These are phyloP conservation scores for Solanum okadae DNA, from an alignment of 257 asterid genomes.

Conservation along the genomic window DNA sequence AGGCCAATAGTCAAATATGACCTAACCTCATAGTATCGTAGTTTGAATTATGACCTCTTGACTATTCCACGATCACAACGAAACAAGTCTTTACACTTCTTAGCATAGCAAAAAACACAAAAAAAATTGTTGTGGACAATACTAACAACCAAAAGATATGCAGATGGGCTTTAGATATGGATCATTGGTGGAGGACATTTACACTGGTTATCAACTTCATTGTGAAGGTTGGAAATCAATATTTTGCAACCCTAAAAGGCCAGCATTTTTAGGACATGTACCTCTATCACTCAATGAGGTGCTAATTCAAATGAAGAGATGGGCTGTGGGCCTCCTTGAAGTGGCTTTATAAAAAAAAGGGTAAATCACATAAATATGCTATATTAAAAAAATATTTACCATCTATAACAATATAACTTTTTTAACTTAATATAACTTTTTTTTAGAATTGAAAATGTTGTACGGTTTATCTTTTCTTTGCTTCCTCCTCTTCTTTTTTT, in stretches of 20 bases:
- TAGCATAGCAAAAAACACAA: background rate
- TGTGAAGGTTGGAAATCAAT: background rate
- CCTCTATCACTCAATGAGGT: slow-evolving; percentile 53
- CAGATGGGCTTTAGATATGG: background rate
- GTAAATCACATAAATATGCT: too few species aligned
- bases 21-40: background rate
- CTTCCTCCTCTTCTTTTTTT: too few species aligned
- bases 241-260: slow-evolving; percentile 31
- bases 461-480: too few species aligned
- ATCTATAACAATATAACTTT: too few species aligned
- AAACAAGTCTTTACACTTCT: background rate
- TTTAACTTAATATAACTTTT: too few species aligned
- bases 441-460: too few species aligned
- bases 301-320: slow-evolving; percentile 47
- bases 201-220: background rate
- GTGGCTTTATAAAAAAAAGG: slow-evolving; percentile 49
- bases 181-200: background rate
- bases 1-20: too few species aligned
- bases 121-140: background rate
- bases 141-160: background rate
- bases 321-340: slow-evolving; percentile 70
- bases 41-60: background rate
- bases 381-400: too few species aligned
- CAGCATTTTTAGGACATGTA: slow-evolving; percentile 59
- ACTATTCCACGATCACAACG: background rate